phyloP scores from a whole-genome alignment of 441 rosid genomes.

The Pelargonium cotyledonis region DNA sequence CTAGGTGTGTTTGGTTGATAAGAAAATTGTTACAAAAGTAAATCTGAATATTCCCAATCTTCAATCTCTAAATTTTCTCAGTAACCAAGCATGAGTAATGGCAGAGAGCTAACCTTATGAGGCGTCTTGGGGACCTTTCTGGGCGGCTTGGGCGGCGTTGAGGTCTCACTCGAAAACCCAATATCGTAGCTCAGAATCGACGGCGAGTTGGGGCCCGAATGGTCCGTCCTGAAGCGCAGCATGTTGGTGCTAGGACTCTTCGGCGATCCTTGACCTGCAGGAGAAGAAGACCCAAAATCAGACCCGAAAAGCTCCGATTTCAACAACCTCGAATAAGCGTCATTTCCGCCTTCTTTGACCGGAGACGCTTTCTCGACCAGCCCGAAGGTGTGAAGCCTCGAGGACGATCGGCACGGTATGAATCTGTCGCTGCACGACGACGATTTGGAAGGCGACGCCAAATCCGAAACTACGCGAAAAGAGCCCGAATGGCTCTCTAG shows the following conservation, averaged over 20 bases:
- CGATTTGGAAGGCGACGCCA: constrained; percentile 71
- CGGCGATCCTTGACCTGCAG: constrained; percentile 77
- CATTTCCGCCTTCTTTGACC: constrained; percentile 89
- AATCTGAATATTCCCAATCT: too few species aligned
- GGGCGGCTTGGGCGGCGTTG: constrained; percentile 79
- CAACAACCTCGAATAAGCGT: constrained; percentile 66
- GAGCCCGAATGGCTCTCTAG: constrained; percentile 56
- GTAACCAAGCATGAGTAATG: neutral
- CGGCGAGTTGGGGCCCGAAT: constrained; percentile 72
- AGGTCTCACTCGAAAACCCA: constrained; percentile 54
- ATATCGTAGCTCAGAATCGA: constrained; percentile 59
- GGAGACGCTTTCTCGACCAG: constrained; percentile 70
- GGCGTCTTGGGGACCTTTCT: constrained; percentile 96
- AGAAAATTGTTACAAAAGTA: neutral
- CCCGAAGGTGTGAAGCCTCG: constrained; percentile 88
- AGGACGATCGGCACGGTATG: constrained; percentile 95
- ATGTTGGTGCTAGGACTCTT: constrained; percentile 77
- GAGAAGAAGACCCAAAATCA: constrained; percentile 78
- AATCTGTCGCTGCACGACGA: constrained; percentile 84
- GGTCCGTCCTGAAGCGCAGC: constrained; percentile 79
- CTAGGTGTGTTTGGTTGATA: neutral
- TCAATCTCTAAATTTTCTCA: too few species aligned
- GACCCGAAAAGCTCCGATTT: constrained; percentile 90
- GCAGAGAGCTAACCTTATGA: constrained; percentile 51
- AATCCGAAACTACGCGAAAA: constrained; percentile 50